Percentiles rank a stretch among this genome's conserved stretches.
Conservation (phyloP, 176 grass and related monocot genomes). For the Pontederia crassipes region DNA sequence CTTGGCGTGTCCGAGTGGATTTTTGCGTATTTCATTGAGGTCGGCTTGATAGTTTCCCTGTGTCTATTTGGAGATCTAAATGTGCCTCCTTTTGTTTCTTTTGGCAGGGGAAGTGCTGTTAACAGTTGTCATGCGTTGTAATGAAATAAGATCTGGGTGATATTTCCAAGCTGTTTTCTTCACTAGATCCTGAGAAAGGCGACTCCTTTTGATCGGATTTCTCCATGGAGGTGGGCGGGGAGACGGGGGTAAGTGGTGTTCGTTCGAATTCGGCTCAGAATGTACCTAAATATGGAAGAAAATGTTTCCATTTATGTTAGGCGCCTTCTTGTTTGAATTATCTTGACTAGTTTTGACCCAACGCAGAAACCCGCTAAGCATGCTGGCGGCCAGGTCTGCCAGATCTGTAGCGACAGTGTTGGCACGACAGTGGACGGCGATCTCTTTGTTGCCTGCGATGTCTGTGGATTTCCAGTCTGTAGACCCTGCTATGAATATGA, state of each 20-base stretch:
- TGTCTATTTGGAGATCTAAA: no score
- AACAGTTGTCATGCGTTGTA: no score
- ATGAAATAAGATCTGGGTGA: no score
- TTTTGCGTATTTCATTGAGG: no score
- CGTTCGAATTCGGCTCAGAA: no score
- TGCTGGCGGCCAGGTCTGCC: conserved; percentile 17
- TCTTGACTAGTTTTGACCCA: neutral
- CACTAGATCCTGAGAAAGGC: no score
- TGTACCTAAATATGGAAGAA: neutral
- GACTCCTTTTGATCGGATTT: no score
- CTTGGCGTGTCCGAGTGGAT: no score
- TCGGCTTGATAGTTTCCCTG: no score
- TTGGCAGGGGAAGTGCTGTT: no score
- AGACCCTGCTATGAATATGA: conserved; percentile 28
- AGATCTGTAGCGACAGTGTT: conserved; percentile 23
- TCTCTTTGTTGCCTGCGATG: conserved; percentile 22
- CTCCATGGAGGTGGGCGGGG: conserved; percentile 30
- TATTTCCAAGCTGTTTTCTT: no score
- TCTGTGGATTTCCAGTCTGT: conserved; percentile 24
- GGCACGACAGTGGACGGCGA: conserved; percentile 16
- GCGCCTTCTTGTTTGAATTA: neutral
- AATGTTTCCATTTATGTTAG: neutral
- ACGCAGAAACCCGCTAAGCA: conserved; percentile 22
- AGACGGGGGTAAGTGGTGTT: conserved; percentile 34
- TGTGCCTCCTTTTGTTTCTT: no score